Evolutionary conservation across 2,329 filamentous ascomycete species (phyloP).

Genomic region (Rutstroemia sp.): DNA sequence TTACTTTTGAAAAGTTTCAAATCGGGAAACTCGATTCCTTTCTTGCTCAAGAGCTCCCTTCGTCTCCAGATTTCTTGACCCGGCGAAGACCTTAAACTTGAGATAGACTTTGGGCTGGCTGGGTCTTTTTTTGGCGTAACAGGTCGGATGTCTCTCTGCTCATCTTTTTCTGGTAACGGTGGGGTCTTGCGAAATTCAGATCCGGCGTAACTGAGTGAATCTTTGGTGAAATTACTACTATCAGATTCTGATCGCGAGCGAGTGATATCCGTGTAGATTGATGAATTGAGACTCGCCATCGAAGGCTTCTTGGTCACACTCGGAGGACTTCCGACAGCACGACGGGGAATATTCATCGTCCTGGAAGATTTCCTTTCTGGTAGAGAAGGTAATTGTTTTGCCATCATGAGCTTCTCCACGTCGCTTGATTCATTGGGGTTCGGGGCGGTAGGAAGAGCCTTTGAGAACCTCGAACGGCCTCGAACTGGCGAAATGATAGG

Average conservation of each 20-base stretch:
- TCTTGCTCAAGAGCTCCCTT: slow-evolving; percentile 23
- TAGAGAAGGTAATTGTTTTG: slow-evolving; percentile 14
- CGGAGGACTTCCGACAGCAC: slow-evolving; percentile 20
- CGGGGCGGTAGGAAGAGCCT: slow-evolving; percentile 20
- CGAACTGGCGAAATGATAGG: neutral
- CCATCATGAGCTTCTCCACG: slow-evolving; percentile 5
- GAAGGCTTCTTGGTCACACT: slow-evolving; percentile 13
- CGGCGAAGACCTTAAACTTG: slow-evolving; percentile 17
- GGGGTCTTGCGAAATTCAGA: slow-evolving; percentile 18
- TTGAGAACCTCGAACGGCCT: slow-evolving; percentile 24
- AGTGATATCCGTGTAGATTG: slow-evolving; percentile 19
- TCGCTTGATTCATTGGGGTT: neutral
- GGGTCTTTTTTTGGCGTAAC: slow-evolving; percentile 10
- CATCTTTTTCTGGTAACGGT: slow-evolving; percentile 21
- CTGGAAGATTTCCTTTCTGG: slow-evolving; percentile 13
- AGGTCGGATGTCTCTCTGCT: slow-evolving; percentile 9
- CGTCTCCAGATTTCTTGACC: slow-evolving; percentile 26
- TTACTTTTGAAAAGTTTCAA: slow-evolving; percentile 27
- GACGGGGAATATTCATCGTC: slow-evolving; percentile 20
- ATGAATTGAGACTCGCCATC: slow-evolving; percentile 19
- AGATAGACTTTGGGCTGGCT: slow-evolving; percentile 8
- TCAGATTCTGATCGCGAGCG: slow-evolving; percentile 19
- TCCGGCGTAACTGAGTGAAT: slow-evolving; percentile 22
- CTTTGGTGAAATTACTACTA: slow-evolving; percentile 18
- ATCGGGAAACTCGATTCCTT: slow-evolving; percentile 22